Evolutionary conservation across 2,329 filamentous ascomycete species (phyloP).

Genomic region (Penicillium sp.): DNA sequence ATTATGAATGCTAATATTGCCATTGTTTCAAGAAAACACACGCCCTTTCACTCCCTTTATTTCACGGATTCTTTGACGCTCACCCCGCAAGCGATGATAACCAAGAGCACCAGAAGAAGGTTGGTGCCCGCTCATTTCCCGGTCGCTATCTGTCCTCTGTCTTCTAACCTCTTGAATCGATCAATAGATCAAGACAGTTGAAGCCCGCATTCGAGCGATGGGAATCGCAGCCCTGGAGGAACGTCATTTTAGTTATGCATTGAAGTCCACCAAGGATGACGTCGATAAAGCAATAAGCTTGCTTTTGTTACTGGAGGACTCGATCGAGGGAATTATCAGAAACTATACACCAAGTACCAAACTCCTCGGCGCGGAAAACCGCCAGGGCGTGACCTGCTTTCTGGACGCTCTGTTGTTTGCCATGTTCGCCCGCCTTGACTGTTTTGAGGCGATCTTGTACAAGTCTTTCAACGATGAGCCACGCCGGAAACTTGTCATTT

Average conservation of each 20-base stretch:
- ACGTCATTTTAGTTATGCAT: constrained; percentile 62
- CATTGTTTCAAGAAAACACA: constrained; percentile 19
- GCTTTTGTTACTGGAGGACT: constrained; percentile 75
- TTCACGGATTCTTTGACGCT: constrained; percentile 36
- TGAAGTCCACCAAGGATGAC: constrained; percentile 67
- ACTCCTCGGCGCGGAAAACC: constrained; percentile 83
- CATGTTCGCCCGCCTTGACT: constrained; percentile 89
- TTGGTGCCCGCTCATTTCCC: constrained; percentile 13
- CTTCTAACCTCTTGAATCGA: constrained; percentile 10
- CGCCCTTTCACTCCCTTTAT: constrained; percentile 25
- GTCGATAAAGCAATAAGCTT: constrained; percentile 73
- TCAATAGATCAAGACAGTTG: constrained; percentile 52
- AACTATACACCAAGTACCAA: constrained; percentile 70
- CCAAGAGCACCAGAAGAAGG: constrained; percentile 37
- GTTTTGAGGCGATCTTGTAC: constrained; percentile 90
- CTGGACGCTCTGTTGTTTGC: constrained; percentile 88
- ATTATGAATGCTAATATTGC: constrained; percentile 9
- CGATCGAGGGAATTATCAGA: constrained; percentile 74
- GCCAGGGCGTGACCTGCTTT: constrained; percentile 88
- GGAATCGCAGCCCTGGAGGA: constrained; percentile 60
- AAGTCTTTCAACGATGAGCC: constrained; percentile 72
- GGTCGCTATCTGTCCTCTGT: constrained; percentile 4
- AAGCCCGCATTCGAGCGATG: constrained; percentile 51
- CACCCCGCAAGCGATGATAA: constrained; percentile 19
- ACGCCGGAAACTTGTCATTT: constrained; percentile 70